Base-by-base conservation (phyloP, 2,329 filamentous ascomycete species). In the Pseudovirgaria hyperparasitica region DNA sequence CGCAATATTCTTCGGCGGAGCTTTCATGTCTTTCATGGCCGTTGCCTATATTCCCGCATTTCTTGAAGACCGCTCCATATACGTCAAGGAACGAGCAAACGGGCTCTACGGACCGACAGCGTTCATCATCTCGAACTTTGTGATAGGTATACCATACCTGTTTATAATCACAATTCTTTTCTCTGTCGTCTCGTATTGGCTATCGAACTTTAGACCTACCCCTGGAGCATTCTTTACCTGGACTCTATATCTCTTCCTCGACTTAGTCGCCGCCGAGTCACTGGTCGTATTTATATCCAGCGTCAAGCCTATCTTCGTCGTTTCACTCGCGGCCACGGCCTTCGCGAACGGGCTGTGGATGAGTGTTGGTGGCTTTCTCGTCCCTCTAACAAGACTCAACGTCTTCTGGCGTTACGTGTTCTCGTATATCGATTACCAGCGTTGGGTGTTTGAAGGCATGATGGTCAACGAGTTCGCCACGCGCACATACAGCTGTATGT, bases 291-390 rank as follows among this genome's bases (percentile, higher is more conserved):
- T 92, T 16, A 61, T 90, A 13, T 71, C 75, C 1, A 71, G 68
- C 1, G 50, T 90, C 2, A 74, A 85, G 37, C 81, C 81, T 0
- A 77, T 75, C 35, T 92, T 92, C 38, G 82, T 92, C 26, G 69
- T 87, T 23, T 64, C 80, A 0, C 69, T 92, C 1, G 82, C 84
- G 1, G 61, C 84, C 2, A 79, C 80, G 0, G 82, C 84, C 1
- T 92, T 92, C 44, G 77, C 80, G 13, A 92, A 92, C 52, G 84
- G 82, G 0, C 61, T 92, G 5, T 92, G 82, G 82, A 92, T 92
- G 82, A 75, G 70, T 27, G 80, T 87, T 2, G 72, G 76, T 27
- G 84, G 84, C 1, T 92, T 92, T 57, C 66, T 92, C 50, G 82
- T 92, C 2, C 67, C 72, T 3, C 72, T 76, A 4, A 69, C 61